Conservation (phyloP, 768 basidiomycete genomes). For the Harrya chromipes region DNA sequence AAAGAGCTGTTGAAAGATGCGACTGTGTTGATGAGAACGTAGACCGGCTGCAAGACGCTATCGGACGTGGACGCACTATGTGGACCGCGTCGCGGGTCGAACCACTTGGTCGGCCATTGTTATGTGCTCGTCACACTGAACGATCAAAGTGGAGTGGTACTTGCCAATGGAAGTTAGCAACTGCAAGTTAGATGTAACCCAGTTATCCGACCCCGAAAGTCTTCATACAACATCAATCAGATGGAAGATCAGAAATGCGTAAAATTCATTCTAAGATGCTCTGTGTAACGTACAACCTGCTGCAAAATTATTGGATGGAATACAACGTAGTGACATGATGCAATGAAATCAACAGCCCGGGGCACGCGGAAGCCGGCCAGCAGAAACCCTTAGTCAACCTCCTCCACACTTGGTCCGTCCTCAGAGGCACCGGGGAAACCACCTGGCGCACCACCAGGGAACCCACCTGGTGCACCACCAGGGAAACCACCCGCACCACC, state of each 20-base stretch:
- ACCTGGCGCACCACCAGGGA: slow-evolving; percentile 62
- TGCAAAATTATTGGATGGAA: slow-evolving; percentile 27
- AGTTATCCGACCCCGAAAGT: not conserved
- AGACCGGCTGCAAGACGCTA: not conserved
- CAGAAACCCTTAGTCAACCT: slow-evolving; percentile 63
- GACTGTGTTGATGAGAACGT: slow-evolving; percentile 27
- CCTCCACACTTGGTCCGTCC: slow-evolving; percentile 89
- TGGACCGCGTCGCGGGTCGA: slow-evolving; percentile 23
- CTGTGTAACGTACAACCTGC: slow-evolving; percentile 30
- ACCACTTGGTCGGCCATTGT: slow-evolving; percentile 26
- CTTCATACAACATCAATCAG: too few species aligned
- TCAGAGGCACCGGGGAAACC: slow-evolving; percentile 68
- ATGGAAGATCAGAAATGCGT: not conserved
- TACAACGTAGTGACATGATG: slow-evolving; percentile 33
- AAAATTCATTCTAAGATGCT: slow-evolving; percentile 29
- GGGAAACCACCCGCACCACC: slow-evolving; percentile 59
- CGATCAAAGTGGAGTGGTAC: not conserved
- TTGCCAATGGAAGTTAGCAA: not conserved
- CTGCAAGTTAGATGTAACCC: not conserved
- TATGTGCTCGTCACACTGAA: not conserved
- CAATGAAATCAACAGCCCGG: slow-evolving; percentile 24
- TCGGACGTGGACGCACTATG: slow-evolving; percentile 20
- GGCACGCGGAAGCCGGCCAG: slow-evolving; percentile 19
- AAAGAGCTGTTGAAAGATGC: slow-evolving; percentile 46
- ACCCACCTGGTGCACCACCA: slow-evolving; percentile 53